A percentile compares a stretch with the other conserved stretches of the same genome.
Conservation (phyloP, 495 filamentous ascomycete species). For the Aspergillus panamensis region DNA sequence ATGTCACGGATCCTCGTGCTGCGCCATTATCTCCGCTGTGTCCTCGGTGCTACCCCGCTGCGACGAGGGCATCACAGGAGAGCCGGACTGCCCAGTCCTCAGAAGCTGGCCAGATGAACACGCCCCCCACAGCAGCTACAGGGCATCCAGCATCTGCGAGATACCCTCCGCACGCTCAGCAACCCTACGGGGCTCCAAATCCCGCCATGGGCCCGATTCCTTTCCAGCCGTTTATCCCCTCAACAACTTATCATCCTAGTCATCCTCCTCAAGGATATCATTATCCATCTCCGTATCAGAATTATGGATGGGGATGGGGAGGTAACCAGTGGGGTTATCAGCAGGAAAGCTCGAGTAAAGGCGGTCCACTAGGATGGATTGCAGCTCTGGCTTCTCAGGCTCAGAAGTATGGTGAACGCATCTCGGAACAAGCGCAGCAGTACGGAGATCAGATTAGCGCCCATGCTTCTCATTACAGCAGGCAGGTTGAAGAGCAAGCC, state of each 20-base stretch:
- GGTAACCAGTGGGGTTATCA: constrained; percentile 28
- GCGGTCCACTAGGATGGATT: constrained; percentile 37
- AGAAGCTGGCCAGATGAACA: constrained; percentile 9
- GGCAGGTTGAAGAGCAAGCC: constrained; percentile 43
- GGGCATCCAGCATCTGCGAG: constrained; percentile 17
- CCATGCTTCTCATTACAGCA: constrained; percentile 40
- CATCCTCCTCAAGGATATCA: constrained; percentile 28
- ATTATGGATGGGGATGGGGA: constrained; percentile 35
- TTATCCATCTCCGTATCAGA: constrained; percentile 23
- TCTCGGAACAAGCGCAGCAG: constrained; percentile 39
- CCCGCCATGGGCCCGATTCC: constrained; percentile 13
- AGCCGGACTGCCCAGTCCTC: constrained; percentile 12
- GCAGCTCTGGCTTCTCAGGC: constrained; percentile 37
- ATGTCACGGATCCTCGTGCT: constrained; percentile 37
- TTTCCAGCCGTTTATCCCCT: constrained; percentile 25
- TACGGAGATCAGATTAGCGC: constrained; percentile 43
- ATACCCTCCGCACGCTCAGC: constrained; percentile 20
- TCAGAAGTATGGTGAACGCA: constrained; percentile 45
- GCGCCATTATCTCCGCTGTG: constrained; percentile 43
- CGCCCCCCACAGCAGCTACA: constrained; percentile 17
- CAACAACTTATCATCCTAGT: constrained; percentile 19
- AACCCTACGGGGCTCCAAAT: constrained; percentile 20
- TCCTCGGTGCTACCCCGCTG: constrained; percentile 44
- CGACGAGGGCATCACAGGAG: constrained; percentile 34
- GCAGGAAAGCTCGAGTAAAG: constrained; percentile 25